phyloP scores from a whole-genome alignment of 805 yeast genomes.

The Pichia californica region DNA sequence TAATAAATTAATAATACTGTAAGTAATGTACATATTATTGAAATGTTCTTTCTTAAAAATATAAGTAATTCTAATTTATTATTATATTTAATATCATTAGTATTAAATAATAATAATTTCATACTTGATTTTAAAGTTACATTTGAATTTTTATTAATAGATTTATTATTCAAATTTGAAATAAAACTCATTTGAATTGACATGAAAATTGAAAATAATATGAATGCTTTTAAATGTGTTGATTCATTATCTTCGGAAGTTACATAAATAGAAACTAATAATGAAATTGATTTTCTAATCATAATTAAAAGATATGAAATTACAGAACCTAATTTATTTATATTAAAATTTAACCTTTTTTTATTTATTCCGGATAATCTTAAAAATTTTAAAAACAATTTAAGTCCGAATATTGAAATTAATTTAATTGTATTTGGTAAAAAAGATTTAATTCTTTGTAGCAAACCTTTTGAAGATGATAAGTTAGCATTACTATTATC shows the following conservation, averaged over 20 bases:
- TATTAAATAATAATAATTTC: slow-evolving; percentile 9
- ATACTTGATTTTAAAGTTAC: background rate
- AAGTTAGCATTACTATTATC: background rate
- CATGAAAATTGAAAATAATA: slow-evolving; percentile 20
- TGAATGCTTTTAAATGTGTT: slow-evolving; percentile 23
- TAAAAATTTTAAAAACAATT: slow-evolving; percentile 4
- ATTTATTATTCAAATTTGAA: slow-evolving; percentile 11
- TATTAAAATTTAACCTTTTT: background rate
- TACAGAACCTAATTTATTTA: slow-evolving; percentile 11
- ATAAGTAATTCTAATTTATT: background rate
- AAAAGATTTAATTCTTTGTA: slow-evolving; percentile 16
- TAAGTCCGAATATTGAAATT: slow-evolving; percentile 14
- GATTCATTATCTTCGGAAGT: slow-evolving; percentile 25
- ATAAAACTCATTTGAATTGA: slow-evolving; percentile 25
- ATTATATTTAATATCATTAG: no score
- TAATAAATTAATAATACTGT: background rate
- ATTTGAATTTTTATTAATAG: no score
- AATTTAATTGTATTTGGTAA: slow-evolving; percentile 22
- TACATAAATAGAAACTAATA: slow-evolving; percentile 25
- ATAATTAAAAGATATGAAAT: slow-evolving; percentile 23
- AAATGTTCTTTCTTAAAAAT: background rate
- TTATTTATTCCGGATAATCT: background rate
- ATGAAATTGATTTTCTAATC: slow-evolving; percentile 23
- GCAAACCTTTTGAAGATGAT: slow-evolving; percentile 11
- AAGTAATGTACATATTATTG: background rate